Conservation (phyloP, 2,329 filamentous ascomycete genomes). For the Ophiostoma fasciatum region DNA sequence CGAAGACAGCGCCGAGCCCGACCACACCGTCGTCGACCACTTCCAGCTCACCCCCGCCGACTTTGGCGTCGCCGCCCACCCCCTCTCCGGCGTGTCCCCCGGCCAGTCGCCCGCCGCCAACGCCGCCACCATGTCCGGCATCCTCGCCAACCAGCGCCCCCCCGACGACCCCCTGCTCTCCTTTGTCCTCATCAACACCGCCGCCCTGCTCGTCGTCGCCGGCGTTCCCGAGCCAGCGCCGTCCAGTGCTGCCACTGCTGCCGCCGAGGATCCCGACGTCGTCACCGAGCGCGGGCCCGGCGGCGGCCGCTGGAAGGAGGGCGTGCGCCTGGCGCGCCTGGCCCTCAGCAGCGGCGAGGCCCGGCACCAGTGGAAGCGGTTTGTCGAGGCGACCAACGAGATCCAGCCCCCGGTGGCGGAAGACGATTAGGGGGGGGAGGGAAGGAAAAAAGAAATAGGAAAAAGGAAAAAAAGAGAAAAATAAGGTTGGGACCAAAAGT, state of each 20-base stretch:
- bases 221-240: slow-evolving; percentile 56
- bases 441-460: background rate
- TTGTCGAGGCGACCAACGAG: slow-evolving; percentile 66
- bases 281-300: slow-evolving; percentile 72
- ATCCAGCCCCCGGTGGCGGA: background rate
- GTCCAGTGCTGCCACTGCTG: too few relatives aligned
- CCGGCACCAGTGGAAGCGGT: slow-evolving; percentile 67
- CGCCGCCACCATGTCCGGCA: slow-evolving; percentile 63
- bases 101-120: slow-evolving; percentile 81
- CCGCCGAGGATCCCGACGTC: slow-evolving; percentile 72
- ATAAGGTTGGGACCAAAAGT: too few relatives aligned
- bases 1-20: slow-evolving; percentile 16
- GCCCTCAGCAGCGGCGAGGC: slow-evolving; percentile 76
- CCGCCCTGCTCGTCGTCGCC: slow-evolving; percentile 68
- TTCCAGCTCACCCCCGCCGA: slow-evolving; percentile 72
- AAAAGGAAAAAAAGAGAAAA: background rate
- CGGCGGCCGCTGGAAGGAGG: slow-evolving; percentile 87
- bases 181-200: slow-evolving; percentile 90
- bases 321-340: slow-evolving; percentile 74
- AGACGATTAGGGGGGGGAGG: background rate
- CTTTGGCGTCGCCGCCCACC: slow-evolving; percentile 66
- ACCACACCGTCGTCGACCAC: slow-evolving; percentile 45
- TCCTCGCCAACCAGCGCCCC: slow-evolving; percentile 58
- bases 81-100: slow-evolving; percentile 63
- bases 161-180: slow-evolving; percentile 74